phyloP scores from a whole-genome alignment of 2,329 filamentous ascomycete genomes.

The Calonectria pseudoreteaudii region DNA sequence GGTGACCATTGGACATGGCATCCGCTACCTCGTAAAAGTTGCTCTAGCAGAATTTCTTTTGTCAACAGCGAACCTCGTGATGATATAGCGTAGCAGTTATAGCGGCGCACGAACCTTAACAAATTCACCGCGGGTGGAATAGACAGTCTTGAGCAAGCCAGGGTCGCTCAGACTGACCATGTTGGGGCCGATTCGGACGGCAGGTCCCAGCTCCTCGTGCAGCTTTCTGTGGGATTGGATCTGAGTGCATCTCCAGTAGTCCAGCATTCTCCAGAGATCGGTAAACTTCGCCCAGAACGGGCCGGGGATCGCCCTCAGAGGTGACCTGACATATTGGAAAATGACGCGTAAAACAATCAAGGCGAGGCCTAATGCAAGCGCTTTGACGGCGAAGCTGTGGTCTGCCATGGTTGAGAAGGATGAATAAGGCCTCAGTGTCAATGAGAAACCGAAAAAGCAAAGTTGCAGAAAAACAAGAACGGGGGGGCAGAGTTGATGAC shows the following conservation, averaged over 20 bases:
- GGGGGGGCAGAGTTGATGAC: background rate
- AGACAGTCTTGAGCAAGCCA: constrained; percentile 4
- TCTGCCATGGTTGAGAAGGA: background rate
- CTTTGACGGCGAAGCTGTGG: constrained; percentile 4
- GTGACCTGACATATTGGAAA: background rate
- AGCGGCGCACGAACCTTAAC: constrained; percentile 4
- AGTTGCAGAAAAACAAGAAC: background rate
- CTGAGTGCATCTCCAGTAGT: constrained; percentile 11
- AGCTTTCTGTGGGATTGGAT: constrained; percentile 3
- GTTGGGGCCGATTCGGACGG: constrained; percentile 14
- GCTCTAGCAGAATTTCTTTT: constrained; percentile 7
- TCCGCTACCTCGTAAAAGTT: constrained; percentile 14
- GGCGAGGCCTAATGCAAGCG: background rate
- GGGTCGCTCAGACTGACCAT: constrained; percentile 19
- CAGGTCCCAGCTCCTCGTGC: constrained; percentile 6
- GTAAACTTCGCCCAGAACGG: constrained; percentile 8
- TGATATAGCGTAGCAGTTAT: background rate
- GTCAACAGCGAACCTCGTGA: background rate
- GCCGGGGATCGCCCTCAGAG: constrained; percentile 4
- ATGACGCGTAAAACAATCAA: background rate
- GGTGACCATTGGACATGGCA: constrained; percentile 5
- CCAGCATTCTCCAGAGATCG: constrained; percentile 6
- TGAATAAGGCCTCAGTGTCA: background rate
- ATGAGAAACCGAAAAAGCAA: background rate
- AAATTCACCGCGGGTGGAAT: constrained; percentile 11